Evolutionary conservation across 371 early-diverging fungal genomes (phyloP).

Genomic region (Nematocida parisii): DNA sequence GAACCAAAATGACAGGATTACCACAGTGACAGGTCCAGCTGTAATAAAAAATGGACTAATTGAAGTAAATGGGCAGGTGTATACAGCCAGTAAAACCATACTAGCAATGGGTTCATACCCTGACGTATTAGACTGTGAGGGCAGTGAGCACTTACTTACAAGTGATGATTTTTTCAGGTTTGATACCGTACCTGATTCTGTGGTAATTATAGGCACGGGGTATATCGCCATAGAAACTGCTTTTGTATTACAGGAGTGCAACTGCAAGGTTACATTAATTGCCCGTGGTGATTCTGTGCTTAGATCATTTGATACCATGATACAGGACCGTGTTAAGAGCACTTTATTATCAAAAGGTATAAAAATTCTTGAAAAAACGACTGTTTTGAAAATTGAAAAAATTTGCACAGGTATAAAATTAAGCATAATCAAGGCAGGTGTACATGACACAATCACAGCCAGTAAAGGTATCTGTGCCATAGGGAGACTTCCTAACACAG

Average conservation of each 20-base stretch:
- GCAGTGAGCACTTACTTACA: constrained; percentile 73
- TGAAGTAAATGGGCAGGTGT: constrained; percentile 72
- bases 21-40: constrained; percentile 78
- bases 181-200: constrained; percentile 80
- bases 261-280: constrained; percentile 79
- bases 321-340: constrained; percentile 76
- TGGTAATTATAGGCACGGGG: constrained; percentile 75
- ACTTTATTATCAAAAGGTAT: constrained; percentile 76
- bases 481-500: constrained; percentile 78
- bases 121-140: constrained; percentile 34
- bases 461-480: constrained; percentile 72
- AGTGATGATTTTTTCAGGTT: constrained; percentile 92
- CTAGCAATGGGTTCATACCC: constrained; percentile 71
- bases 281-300: constrained; percentile 80
- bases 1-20: constrained; percentile 78
- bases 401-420: background rate
- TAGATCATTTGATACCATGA: constrained; percentile 81
- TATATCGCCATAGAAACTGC: constrained; percentile 93
- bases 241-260: constrained; percentile 82
- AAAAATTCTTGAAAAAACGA: constrained; percentile 74
- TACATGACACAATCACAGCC: constrained; percentile 25
- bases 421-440: background rate
- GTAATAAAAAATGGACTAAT: constrained; percentile 74
- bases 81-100: constrained; percentile 27
- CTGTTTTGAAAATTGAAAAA: constrained; percentile 43